These are phyloP conservation scores for Grosmannia clavigera DNA, from an alignment of 2,329 filamentous ascomycete species.

Conservation along the genomic window DNA sequence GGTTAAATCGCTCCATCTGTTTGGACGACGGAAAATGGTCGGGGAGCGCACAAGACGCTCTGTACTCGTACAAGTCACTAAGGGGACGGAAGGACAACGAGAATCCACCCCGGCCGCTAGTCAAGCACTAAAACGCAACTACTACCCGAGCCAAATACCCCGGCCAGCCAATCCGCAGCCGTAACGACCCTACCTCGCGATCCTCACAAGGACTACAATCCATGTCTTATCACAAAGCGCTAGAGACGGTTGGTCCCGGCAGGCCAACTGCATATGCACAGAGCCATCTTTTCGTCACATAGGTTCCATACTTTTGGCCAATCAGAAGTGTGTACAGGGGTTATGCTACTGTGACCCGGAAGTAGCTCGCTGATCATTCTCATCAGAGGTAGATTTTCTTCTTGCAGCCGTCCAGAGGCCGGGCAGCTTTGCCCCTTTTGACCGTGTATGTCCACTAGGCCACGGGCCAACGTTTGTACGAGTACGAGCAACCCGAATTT, in stretches of 20 bases:
- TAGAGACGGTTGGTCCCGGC: slow-evolving; percentile 23
- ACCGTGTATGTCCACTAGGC: too few relatives aligned
- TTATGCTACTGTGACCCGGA: background rate
- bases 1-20: too few relatives aligned
- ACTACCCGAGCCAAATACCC: background rate
- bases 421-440: too few relatives aligned
- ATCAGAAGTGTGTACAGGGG: slow-evolving; percentile 16
- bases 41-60: too few relatives aligned
- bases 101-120: background rate
- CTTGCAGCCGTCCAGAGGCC: background rate
- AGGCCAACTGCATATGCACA: slow-evolving; percentile 32
- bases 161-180: slow-evolving; percentile 2
- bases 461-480: too few relatives aligned
- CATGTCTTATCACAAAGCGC: slow-evolving; percentile 13
- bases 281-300: slow-evolving; percentile 31
- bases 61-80: too few relatives aligned
- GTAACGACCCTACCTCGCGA: slow-evolving; percentile 3
- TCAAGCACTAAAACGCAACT: background rate
- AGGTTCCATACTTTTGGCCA: slow-evolving; percentile 18
- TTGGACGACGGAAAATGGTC: too few relatives aligned
- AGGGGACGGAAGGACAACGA: too few relatives aligned
- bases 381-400: background rate
- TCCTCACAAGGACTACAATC: slow-evolving; percentile 4
- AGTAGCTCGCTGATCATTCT: background rate
- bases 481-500: too few relatives aligned